Base-by-base conservation (phyloP, 139 green algal species). In the Pleodorina starrii region DNA sequence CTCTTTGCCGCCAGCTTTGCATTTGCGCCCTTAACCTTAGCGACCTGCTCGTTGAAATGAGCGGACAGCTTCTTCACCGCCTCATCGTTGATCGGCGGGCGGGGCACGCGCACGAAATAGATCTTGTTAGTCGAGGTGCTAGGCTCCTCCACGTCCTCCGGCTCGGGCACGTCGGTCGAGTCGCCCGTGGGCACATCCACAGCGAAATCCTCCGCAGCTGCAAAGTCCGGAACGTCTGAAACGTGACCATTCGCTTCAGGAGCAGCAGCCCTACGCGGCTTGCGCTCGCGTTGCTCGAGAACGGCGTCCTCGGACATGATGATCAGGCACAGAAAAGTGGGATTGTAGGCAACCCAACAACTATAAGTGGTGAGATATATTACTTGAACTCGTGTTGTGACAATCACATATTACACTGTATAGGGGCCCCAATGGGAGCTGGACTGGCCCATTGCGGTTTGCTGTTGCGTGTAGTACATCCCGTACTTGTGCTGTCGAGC, bases 1-100 rank as follows among this genome's bases (percentile, higher is more conserved):
- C 91, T 88, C 86, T 95, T 95, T 38, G 74, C 69, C 3, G 76
- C 54, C 7, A 91, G 66, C 66, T 91, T 92, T 11, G 79, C 81
- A 87, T 94, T 95, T 12, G 91, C 87, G 1, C 36, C 89, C 89
- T 94, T 94, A 0, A 95, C 84, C 89, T 94, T 93, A 27, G 80
- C 74, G 23, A 94, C 77, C 9, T 83, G 59, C 9, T 54, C 85
- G 17, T 84, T 63, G 35, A 95, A 92, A 63, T 95, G 89, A 1
- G 44, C 51, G 57, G 92, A 86, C 17, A 93, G 87, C 60, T 85
- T 82, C 84, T 94, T 93, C 6, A 94, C 60, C 29, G 43, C 44
- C 23, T 83, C 73, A 35, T 95, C 91, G 84, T 94, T 90, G 12
- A 95, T 80, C 0, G 84, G 78, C 0, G 93, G 93, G 32, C 88